Evolutionary conservation across 768 basidiomycete species (phyloP), one percentile per base, ranked within the genome.

Genomic region (Collybia sp.): DNA sequence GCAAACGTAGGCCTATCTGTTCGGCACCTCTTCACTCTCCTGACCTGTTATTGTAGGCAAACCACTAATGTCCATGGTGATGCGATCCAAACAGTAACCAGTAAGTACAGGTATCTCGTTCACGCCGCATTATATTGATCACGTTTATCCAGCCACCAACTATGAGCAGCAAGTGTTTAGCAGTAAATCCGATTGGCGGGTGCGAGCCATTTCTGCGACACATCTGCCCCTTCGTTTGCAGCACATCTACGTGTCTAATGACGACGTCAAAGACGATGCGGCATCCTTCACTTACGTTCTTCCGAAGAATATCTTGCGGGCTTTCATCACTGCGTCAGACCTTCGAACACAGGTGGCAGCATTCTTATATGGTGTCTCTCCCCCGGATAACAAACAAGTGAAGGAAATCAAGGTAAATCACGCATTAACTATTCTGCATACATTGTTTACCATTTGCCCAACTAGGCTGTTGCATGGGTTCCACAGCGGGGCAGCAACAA

Each of bases 151-250:
- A 86, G 85, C 95, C 1, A 96, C 96, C 51, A 93, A 90, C 60
- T 99, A 99, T 63, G 96, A 96, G 66, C 93, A 97, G 59, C 89
- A 93, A 59, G 87, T 93, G n/a, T 99, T 99, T 73, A 94, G 91
- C 66, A 91, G 88, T 72, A 98, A 99, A 73, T 97, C 96, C 3
- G 96, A 99, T 65, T 99, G 96, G 96, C 92, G 96, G 57, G 90
- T 97, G 30, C 88, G 96, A 51, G 96, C 96, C 30, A 98, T 99
- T 58, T 94, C 93, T 12, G 88, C 96, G 0, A 98, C 94, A 16
- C 94, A 99, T 65, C 77, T 99, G 39, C 83, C 95, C 3, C 83
- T 99, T 50, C 92, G 96, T 59, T 75, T 98, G 49, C 94, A 98
- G 62, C 94, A 99, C 62, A 96, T 98, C 66, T 98, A 96, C 64